These are phyloP conservation scores for Pseudogymnoascus sp. DNA, from an alignment of 2,329 filamentous ascomycete genomes.

Conservation along the genomic window DNA sequence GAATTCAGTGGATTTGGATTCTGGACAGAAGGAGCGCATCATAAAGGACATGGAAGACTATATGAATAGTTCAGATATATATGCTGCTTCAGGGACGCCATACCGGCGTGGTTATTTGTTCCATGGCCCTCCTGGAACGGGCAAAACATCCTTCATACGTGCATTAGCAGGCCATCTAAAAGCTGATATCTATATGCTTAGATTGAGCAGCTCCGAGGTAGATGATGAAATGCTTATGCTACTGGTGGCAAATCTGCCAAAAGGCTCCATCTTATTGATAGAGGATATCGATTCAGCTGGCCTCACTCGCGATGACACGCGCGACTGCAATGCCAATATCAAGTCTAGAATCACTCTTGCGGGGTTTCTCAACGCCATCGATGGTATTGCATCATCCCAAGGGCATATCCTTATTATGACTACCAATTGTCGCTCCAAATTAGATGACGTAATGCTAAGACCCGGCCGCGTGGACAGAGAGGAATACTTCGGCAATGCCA, in stretches of 20 bases:
- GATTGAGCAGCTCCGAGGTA: conserved; percentile 48
- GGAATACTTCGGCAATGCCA: conserved; percentile 54
- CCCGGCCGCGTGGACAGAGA: conserved; percentile 66
- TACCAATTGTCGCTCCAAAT: conserved; percentile 64
- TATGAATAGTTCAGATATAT: conserved; percentile 65
- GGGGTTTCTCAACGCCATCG: conserved; percentile 73
- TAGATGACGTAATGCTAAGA: conserved; percentile 66
- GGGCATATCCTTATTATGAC: conserved; percentile 76
- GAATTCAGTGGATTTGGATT: conserved; percentile 66
- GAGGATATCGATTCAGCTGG: conserved; percentile 64
- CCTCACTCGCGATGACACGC: conserved; percentile 35
- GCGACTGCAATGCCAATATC: not conserved
- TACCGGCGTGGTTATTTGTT: conserved; percentile 72
- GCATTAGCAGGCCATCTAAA: conserved; percentile 58
- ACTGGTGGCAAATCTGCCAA: conserved; percentile 52
- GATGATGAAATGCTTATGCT: conserved; percentile 52
- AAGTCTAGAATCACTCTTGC: conserved; percentile 54
- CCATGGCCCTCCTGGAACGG: conserved; percentile 65
- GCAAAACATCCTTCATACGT: conserved; percentile 61
- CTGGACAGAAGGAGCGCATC: conserved; percentile 55
- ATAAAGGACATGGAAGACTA: conserved; percentile 69
- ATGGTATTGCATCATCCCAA: conserved; percentile 72
- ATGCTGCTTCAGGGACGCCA: conserved; percentile 66
- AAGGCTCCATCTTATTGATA: conserved; percentile 55
- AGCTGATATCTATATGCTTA: conserved; percentile 58